These are phyloP conservation scores for Penicillium glabrum DNA, from an alignment of 2,329 filamentous ascomycete species.

Conservation along the genomic window DNA sequence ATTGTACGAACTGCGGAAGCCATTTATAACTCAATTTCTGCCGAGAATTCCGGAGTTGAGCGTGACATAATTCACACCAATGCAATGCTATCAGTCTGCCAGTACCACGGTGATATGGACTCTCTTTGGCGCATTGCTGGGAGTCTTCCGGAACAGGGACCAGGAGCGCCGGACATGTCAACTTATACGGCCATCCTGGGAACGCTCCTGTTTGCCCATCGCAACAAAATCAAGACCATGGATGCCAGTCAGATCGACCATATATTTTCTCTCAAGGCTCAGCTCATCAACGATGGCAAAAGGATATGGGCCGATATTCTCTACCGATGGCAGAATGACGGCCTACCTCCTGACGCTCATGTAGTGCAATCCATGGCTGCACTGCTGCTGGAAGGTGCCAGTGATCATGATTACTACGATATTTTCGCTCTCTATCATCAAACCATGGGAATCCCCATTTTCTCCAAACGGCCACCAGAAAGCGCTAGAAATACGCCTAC, in stretches of 20 bases:
- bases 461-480: conserved; percentile 26
- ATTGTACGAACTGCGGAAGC: conserved; percentile 60
- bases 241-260: conserved; percentile 29
- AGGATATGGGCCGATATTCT: conserved; percentile 79
- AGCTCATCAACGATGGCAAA: conserved; percentile 64
- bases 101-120: conserved; percentile 72
- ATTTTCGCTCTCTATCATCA: conserved; percentile 76
- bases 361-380: conserved; percentile 80
- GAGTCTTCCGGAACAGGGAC: conserved; percentile 65
- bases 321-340: conserved; percentile 70
- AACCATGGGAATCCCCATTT: conserved; percentile 69
- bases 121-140: conserved; percentile 74
- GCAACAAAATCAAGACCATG: conserved; percentile 29
- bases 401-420: conserved; percentile 65
- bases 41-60: conserved; percentile 61
- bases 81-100: conserved; percentile 80
- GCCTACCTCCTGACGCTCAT: conserved; percentile 71
- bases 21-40: conserved; percentile 74
- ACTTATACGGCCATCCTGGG: conserved; percentile 86
- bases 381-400: conserved; percentile 65
- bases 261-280: conserved; percentile 27
- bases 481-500: conserved; percentile 5
- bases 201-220: conserved; percentile 60
- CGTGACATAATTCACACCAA: conserved; percentile 84
- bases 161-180: conserved; percentile 63